Evolutionary conservation across 192 early-diverging fungal species (phyloP).

Genomic region (Rhizoclosmatium globosum): DNA sequence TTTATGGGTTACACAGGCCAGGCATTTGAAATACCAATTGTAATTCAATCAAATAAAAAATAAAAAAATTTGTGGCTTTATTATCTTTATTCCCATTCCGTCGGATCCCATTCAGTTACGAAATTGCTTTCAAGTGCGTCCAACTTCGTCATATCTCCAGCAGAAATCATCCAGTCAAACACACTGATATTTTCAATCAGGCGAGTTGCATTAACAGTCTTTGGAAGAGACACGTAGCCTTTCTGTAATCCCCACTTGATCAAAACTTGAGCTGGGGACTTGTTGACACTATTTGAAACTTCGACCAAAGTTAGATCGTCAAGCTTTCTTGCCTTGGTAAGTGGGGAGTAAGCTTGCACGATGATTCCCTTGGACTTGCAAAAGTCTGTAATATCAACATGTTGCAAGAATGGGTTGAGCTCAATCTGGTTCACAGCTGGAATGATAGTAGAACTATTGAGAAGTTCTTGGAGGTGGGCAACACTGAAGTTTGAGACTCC

Average conservation of each 20-base stretch:
- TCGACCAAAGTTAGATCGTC: slow-evolving; percentile 43
- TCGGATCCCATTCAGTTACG: slow-evolving; percentile 48
- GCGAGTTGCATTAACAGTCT: slow-evolving; percentile 56
- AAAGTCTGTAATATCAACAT: slow-evolving; percentile 76
- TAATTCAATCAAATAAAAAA: too few species aligned
- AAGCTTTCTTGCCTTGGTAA: slow-evolving; percentile 46
- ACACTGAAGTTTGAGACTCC: slow-evolving; percentile 85
- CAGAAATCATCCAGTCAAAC: slow-evolving; percentile 62
- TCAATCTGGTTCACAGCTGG: slow-evolving; percentile 93
- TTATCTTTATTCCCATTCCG: slow-evolving; percentile 2
- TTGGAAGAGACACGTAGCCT: slow-evolving; percentile 67
- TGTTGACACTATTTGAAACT: slow-evolving; percentile 47
- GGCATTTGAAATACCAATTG: too few species aligned
- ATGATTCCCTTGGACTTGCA: slow-evolving; percentile 74
- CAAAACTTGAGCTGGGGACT: slow-evolving; percentile 63
- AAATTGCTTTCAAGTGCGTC: slow-evolving; percentile 54
- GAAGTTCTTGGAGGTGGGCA: slow-evolving; percentile 57
- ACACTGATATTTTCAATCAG: slow-evolving; percentile 67
- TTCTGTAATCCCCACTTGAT: slow-evolving; percentile 70
- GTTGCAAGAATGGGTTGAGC: slow-evolving; percentile 78
- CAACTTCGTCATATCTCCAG: slow-evolving; percentile 56
- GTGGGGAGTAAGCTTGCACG: slow-evolving; percentile 84
- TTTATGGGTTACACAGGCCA: too few species aligned
- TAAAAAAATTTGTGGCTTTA: too few species aligned
- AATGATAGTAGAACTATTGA: slow-evolving; percentile 67